Conservation (phyloP, 2,329 filamentous ascomycete species). For the Penicillium freii region DNA sequence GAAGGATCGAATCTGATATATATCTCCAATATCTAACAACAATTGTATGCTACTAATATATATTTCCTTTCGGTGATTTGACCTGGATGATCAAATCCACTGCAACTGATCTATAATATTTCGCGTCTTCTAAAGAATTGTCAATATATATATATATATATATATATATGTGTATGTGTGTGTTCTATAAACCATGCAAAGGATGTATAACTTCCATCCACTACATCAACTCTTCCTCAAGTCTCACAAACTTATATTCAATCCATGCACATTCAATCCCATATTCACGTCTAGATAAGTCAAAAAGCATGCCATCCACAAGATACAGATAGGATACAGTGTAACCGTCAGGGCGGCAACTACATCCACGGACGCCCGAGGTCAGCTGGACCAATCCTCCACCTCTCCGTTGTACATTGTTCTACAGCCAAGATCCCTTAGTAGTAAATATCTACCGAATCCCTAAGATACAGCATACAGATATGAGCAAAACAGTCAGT, state of each 20-base stretch:
- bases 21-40: neutral
- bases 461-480: neutral
- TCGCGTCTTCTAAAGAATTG: neutral
- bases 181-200: neutral
- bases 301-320: too few species aligned
- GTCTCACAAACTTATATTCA: neutral
- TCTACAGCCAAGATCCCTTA: constrained; percentile 8
- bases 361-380: neutral
- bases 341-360: neutral
- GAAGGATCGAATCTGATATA: neutral
- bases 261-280: neutral
- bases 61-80: neutral
- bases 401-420: neutral
- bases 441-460: constrained; percentile 5
- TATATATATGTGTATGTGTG: neutral
- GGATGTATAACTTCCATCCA: neutral
- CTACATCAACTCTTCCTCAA: too few species aligned
- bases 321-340: neutral
- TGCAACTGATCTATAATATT: too few species aligned
- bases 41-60: neutral
- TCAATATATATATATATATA: neutral
- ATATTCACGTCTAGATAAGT: too few species aligned
- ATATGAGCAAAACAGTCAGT: neutral
- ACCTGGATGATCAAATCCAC: too few species aligned
- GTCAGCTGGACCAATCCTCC: neutral